Evolutionary conservation across 768 basidiomycete species (phyloP).

Genomic region (Rhodotorula diobovata): DNA sequence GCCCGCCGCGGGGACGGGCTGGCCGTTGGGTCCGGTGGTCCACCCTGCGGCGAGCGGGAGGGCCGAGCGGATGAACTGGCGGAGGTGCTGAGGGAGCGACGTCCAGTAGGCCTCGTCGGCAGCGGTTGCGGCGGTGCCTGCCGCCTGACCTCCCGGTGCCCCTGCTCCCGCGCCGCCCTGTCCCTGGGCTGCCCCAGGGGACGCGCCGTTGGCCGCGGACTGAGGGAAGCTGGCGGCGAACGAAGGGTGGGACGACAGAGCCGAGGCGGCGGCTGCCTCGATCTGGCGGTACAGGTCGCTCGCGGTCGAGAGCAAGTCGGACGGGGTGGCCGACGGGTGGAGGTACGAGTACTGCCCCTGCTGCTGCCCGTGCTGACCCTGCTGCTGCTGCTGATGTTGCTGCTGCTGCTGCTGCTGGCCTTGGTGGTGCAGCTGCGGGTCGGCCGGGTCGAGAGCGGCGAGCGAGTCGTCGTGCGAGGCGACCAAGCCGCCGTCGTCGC

Average conservation of each 20-base stretch:
- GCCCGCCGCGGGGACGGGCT: conserved; percentile 20
- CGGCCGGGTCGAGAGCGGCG: conserved; percentile 6
- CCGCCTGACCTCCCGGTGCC: neutral
- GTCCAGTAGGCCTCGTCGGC: conserved; percentile 67
- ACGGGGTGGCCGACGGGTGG: conserved; percentile 51
- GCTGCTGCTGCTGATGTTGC: neutral
- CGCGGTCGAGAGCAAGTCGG: conserved; percentile 60
- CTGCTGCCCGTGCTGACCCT: neutral
- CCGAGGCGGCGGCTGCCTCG: conserved; percentile 51
- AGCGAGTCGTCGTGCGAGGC: neutral
- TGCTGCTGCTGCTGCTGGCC: neutral
- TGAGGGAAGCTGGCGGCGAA: conserved; percentile 37
- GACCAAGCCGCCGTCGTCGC: too few species aligned
- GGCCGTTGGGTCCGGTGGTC: conserved; percentile 33
- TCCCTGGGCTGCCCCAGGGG: neutral
- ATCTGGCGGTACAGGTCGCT: conserved; percentile 62
- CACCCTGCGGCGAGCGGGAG: conserved; percentile 48
- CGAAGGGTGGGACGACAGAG: conserved; percentile 41
- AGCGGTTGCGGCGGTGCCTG: conserved; percentile 3
- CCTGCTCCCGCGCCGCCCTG: too few species aligned
- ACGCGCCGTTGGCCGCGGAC: neutral
- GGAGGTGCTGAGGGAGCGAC: conserved; percentile 62
- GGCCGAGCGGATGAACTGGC: conserved; percentile 62
- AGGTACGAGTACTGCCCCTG: conserved; percentile 11
- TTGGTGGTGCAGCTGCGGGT: conserved; percentile 8